phyloP scores from a whole-genome alignment of 2,329 filamentous ascomycete species.

The Apiospora phragmitis region DNA sequence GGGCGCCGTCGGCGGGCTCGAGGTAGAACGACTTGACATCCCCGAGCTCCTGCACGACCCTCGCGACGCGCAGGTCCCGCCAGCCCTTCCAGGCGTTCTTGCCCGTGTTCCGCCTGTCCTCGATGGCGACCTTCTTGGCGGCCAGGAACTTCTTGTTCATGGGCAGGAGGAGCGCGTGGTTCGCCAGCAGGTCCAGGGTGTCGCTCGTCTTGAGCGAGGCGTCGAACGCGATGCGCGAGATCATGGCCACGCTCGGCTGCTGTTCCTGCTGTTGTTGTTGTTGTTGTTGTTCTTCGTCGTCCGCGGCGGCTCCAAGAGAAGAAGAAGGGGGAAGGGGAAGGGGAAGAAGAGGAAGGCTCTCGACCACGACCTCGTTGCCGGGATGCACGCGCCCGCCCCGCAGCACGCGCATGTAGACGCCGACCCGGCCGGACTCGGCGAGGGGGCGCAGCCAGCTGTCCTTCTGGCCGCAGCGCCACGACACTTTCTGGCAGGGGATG shows the following conservation, averaged over 20 bases:
- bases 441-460: constrained; percentile 23
- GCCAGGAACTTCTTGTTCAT: constrained; percentile 23
- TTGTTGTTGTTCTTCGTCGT: neutral
- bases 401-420: constrained; percentile 23
- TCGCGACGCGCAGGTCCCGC: constrained; percentile 19
- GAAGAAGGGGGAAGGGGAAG: no score
- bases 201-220: constrained; percentile 25
- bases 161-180: constrained; percentile 22
- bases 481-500: constrained; percentile 24
- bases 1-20: constrained; percentile 14
- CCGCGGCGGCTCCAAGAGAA: neutral
- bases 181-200: constrained; percentile 23
- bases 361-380: constrained; percentile 18
- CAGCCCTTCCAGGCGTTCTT: constrained; percentile 25
- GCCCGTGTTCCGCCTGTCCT: constrained; percentile 19
- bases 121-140: constrained; percentile 16
- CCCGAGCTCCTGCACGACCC: constrained; percentile 20
- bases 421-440: constrained; percentile 22
- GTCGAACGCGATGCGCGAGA: constrained; percentile 22
- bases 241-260: constrained; percentile 17
- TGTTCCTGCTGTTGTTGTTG: neutral
- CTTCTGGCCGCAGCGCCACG: constrained; percentile 27
- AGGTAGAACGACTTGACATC: constrained; percentile 27
- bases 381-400: constrained; percentile 22
- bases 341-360: no score